Percentiles rank a stretch among this genome's conserved stretches.
Evolutionary conservation across 805 yeast species (phyloP).

Genomic region (Yamadazyma scolyti): DNA sequence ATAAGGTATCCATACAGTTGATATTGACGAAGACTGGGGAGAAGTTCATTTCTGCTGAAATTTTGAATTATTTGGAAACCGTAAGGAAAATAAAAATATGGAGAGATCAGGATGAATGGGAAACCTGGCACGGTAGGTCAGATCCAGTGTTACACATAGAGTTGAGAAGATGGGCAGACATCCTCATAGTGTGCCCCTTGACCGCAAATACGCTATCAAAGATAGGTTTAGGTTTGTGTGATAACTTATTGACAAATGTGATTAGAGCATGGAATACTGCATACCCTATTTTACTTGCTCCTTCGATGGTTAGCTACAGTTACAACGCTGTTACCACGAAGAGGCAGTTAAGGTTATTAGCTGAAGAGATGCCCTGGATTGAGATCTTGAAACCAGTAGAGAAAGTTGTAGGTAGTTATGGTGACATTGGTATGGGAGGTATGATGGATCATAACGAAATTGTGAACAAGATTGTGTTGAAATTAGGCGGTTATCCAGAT

Average conservation of each 20-base stretch:
- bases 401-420: constrained; percentile 87
- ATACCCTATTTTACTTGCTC: constrained; percentile 85
- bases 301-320: constrained; percentile 92
- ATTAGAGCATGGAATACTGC: constrained; percentile 94
- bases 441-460: constrained; percentile 98
- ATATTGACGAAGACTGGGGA: constrained; percentile 54
- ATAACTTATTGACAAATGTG: constrained; percentile 84
- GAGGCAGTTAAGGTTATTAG: constrained; percentile 69
- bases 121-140: constrained; percentile 71
- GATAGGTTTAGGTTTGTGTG: constrained; percentile 87
- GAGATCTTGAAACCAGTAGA: constrained; percentile 93
- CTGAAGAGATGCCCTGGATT: constrained; percentile 93
- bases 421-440: constrained; percentile 99
- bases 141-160: constrained; percentile 96
- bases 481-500: constrained; percentile 53
- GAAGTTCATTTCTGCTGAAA: constrained; percentile 47
- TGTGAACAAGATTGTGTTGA: constrained; percentile 77
- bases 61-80: constrained; percentile 32
- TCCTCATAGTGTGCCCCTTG: constrained; percentile 87
- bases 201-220: constrained; percentile 92
- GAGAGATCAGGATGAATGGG: constrained; percentile 61
- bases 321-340: constrained; percentile 87
- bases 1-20: constrained; percentile 50
- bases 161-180: constrained; percentile 94
- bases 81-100: constrained; percentile 47